A percentile compares a stretch with the other conserved stretches of the same genome.
phyloP scores from a whole-genome alignment of 352 stramenopile species.

The Phytophthora foliorum region DNA sequence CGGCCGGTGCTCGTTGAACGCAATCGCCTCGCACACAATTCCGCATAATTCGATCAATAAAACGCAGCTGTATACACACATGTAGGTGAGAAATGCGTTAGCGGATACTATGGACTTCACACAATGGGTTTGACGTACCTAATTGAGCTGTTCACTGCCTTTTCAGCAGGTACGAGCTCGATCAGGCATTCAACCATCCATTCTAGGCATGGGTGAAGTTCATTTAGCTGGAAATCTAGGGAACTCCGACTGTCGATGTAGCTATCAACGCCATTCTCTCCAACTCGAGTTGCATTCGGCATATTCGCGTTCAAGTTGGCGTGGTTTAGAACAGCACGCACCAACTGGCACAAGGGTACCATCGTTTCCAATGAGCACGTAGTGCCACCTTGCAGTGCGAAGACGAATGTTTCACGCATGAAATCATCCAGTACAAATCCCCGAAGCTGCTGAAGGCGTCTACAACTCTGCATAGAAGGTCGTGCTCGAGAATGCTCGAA shows the following conservation, averaged over 20 bases:
- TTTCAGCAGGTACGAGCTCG: conserved; percentile 34
- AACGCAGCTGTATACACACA: conserved; percentile 65
- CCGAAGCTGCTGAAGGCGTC: conserved; percentile 52
- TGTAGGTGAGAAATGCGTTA: conserved; percentile 15
- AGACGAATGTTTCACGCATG: conserved; percentile 56
- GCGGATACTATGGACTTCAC: neutral
- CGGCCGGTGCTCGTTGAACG: conserved; percentile 34
- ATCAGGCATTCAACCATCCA: conserved; percentile 51
- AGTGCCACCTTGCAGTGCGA: conserved; percentile 26
- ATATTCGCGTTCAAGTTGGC: conserved; percentile 53
- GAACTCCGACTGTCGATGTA: neutral
- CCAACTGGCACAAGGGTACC: conserved; percentile 71
- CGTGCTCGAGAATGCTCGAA: conserved; percentile 63
- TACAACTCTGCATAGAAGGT: conserved; percentile 11
- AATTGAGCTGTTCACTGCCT: conserved; percentile 37
- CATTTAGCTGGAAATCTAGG: conserved; percentile 43
- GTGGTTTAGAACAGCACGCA: conserved; percentile 75
- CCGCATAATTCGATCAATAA: conserved; percentile 73
- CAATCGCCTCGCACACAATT: conserved; percentile 59
- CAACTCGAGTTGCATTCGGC: neutral
- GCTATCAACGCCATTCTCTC: conserved; percentile 1
- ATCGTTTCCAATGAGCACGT: conserved; percentile 67
- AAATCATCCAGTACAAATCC: conserved; percentile 71
- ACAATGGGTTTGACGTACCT: conserved; percentile 20
- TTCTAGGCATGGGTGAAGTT: conserved; percentile 42